Conservation (phyloP, 2,329 filamentous ascomycete species). For the Escovopsis sp. region DNA sequence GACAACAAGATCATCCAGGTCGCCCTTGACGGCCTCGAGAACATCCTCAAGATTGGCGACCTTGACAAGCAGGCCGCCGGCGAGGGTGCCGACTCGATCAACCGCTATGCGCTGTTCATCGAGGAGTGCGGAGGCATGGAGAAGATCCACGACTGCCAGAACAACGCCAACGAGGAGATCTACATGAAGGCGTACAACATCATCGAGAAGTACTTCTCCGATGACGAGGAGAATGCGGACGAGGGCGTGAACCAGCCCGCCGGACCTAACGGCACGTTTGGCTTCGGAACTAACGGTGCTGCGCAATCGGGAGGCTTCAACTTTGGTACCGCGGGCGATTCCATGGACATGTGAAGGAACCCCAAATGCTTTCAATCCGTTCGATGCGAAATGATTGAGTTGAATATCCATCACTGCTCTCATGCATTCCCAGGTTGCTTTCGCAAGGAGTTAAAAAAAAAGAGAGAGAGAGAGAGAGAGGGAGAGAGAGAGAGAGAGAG, state of each 20-base stretch:
- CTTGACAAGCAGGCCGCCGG: slow-evolving; percentile 89
- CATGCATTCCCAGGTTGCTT: too few relatives aligned
- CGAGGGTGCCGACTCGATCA: slow-evolving; percentile 64
- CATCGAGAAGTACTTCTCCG: slow-evolving; percentile 99
- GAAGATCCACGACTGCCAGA: slow-evolving; percentile 99
- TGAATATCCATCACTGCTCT: too few relatives aligned
- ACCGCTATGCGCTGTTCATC: slow-evolving; percentile 94
- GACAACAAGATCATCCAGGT: slow-evolving; percentile 99
- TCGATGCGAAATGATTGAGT: too few relatives aligned
- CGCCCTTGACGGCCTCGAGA: slow-evolving; percentile 92
- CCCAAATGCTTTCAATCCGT: neutral
- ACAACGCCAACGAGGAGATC: slow-evolving; percentile 99
- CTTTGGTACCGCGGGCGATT: slow-evolving; percentile 62
- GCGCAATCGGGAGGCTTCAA: slow-evolving; percentile 73
- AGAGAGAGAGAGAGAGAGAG: too few relatives aligned
- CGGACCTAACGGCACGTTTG: slow-evolving; percentile 58
- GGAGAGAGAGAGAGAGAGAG: too few relatives aligned
- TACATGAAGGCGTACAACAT: slow-evolving; percentile 99
- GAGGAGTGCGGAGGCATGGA: slow-evolving; percentile 99
- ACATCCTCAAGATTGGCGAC: slow-evolving; percentile 98
- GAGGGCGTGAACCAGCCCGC: slow-evolving; percentile 60
- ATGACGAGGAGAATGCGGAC: slow-evolving; percentile 88
- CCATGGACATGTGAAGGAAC: slow-evolving; percentile 47
- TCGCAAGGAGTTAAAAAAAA: too few relatives aligned
- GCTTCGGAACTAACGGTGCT: slow-evolving; percentile 54